Base-by-base conservation (phyloP, 805 yeast genomes). In the Zygotorulaspora sp. region DNA sequence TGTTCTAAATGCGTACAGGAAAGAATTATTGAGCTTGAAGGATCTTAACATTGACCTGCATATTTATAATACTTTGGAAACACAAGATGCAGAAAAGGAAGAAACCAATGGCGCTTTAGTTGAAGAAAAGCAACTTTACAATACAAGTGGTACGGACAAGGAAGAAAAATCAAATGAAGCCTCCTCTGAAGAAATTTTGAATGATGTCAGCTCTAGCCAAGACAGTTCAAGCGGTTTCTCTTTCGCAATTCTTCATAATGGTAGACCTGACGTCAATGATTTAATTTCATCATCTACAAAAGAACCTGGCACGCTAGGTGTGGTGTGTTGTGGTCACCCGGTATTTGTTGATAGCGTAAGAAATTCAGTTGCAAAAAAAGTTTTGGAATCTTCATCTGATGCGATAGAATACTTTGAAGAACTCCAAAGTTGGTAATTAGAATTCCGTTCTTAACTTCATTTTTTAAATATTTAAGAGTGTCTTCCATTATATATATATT, bases 341-440 rank as follows among this genome's bases (percentile, higher is more conserved):
- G 39, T 53, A 8, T 69, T 78, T 71, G 79, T 70, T 42, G 89
- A 80, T 52, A 65, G 61, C 2, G 46, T 77, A 10, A 68, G 89
- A 51, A 55, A 63, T 28, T 53, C 67, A 4, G 71, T 76, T 6
- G 67, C 74, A 0, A 43, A 62, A 31, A 53, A 69, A 11, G 35
- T 48, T 43, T 48, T 75, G 33, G 58, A 65, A 20, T 44, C 58
- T 19, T 58, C 62, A 35, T 55, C 68, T 9, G 65, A 70, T 35
- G 70, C 83, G 30, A 73, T 83, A 10, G 89, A 81, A 44, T 78
- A 78, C 51, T 79, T 68, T 52, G 95, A 86, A 55, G 89, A 83
- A 53, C 70, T 80, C 33, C 87, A 81, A 61, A 67, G 71, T 7
- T 84, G 95, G 92, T 78, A 35, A 30, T 27, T 41, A 40, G 15